These are phyloP conservation scores for Bryoglossum gracile DNA, from an alignment of 495 filamentous ascomycete genomes.

Conservation along the genomic window DNA sequence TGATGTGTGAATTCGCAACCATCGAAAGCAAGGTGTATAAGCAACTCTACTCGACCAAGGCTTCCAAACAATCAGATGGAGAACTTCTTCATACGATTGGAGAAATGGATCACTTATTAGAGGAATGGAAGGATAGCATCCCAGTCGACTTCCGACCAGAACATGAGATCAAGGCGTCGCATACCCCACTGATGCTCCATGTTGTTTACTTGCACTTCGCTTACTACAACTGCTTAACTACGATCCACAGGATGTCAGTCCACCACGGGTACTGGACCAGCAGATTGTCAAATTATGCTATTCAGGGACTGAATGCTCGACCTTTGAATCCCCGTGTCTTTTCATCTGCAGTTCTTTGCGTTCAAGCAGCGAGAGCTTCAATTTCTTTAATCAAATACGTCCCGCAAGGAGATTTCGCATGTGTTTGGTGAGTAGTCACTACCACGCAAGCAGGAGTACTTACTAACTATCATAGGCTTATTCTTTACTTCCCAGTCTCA, in stretches of 20 bases:
- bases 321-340: constrained; percentile 92
- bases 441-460: constrained; percentile 21
- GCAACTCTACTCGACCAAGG: constrained; percentile 86
- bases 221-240: constrained; percentile 96
- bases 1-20: constrained; percentile 82
- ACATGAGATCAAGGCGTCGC: constrained; percentile 83
- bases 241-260: constrained; percentile 96
- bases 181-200: constrained; percentile 85
- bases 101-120: constrained; percentile 85
- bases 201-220: constrained; percentile 90
- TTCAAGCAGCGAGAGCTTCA: constrained; percentile 83
- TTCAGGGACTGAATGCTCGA: constrained; percentile 82
- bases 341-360: constrained; percentile 86
- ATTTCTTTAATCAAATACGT: constrained; percentile 95
- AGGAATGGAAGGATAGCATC: constrained; percentile 94
- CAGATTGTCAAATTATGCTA: constrained; percentile 87
- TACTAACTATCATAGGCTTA: constrained; percentile 54
- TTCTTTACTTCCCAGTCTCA: constrained; percentile 95
- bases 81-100: constrained; percentile 94
- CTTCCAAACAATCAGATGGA: constrained; percentile 84
- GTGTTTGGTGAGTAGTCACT: constrained; percentile 73
- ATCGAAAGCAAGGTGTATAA: constrained; percentile 95
- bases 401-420: constrained; percentile 87
- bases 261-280: constrained; percentile 99
- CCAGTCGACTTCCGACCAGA: constrained; percentile 92